Evolutionary conservation across 1,139 yeast genomes (phyloP), one percentile per base, ranked within the genome.

Genomic region (Lodderomyces orthopsilosis): DNA sequence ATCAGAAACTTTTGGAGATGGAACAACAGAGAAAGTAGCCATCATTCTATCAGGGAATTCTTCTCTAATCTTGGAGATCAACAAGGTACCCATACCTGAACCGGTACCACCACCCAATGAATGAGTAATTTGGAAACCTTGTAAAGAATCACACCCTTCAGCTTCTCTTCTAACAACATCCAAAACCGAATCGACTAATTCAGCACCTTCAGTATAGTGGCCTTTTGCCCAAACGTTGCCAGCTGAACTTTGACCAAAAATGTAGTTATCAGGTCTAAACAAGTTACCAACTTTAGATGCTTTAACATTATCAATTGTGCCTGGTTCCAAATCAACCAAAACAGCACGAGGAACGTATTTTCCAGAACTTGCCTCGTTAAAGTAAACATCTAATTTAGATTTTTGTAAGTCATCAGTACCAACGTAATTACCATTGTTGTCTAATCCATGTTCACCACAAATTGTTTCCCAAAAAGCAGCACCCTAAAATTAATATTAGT

Each of bases 401-500:
- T 68, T 83, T 68, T 85, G 90, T 54, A 84, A 68, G 47, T 83
- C 89, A 48, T 81, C 79, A 24, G 68, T 67, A 14, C 91, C 90
- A 46, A 80, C 83, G 63, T 81, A 84, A 63, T 74, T 81, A 51
- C 98, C 98, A 52, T 82, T 76, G 57, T 77, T 77, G 62, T 89
- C 97, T 60, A 93, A 79, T 38, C 97, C 97, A 62, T 93, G 98
- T 70, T 93, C 98, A 52, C 89, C 94, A 73, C 95, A 85, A 61
- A 93, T 93, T 43, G 97, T 89, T 73, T 91, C 95, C 97, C 97
- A 89, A 64, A 89, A 89, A 47, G 96, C 96, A 55, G 96, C 95
- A 70, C 97, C 96, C 85, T 80, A 54, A 13, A 41, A 15, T 23
- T 22, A 27, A 18, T 13, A 15, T 15, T 24, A 26, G 32, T 26